Percentiles rank a stretch among this genome's conserved stretches.
phyloP scores from a whole-genome alignment of 371 early-diverging fungal genomes.

The Basidiobolus meristosporus region DNA sequence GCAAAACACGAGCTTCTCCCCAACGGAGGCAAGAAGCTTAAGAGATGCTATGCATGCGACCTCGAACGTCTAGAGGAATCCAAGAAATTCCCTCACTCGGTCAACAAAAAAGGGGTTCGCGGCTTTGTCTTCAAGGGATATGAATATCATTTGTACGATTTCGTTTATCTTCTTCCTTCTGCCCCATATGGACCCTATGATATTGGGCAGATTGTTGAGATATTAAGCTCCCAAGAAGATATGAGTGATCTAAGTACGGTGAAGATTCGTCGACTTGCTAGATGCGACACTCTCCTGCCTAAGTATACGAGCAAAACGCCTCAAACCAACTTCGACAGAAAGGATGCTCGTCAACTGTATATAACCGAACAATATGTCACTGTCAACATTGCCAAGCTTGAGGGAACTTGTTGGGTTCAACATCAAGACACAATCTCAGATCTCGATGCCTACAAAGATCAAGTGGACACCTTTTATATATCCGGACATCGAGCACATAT shows the following conservation, averaged over 20 bases:
- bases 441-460: constrained; percentile 14
- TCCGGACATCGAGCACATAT: constrained; percentile 4
- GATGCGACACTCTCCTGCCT: neutral
- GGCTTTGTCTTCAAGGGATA: constrained; percentile 7
- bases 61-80: no score
- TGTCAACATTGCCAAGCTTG: constrained; percentile 8
- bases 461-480: constrained; percentile 16
- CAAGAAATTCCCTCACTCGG: no score
- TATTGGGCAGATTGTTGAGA: constrained; percentile 17
- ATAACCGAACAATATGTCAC: constrained; percentile 7
- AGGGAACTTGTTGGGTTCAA: constrained; percentile 26
- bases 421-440: constrained; percentile 11
- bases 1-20: no score
- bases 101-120: no score
- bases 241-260: constrained; percentile 4
- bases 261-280: neutral
- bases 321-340: constrained; percentile 4
- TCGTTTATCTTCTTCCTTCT: constrained; percentile 16
- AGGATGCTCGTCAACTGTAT: constrained; percentile 13
- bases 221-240: no score
- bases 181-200: constrained; percentile 14
- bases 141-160: constrained; percentile 20
- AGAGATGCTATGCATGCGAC: no score
- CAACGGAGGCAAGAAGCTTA: no score
- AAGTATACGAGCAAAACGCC: neutral